Evolutionary conservation across 805 yeast species (phyloP).

Genomic region (Spathaspora gorwiae): DNA sequence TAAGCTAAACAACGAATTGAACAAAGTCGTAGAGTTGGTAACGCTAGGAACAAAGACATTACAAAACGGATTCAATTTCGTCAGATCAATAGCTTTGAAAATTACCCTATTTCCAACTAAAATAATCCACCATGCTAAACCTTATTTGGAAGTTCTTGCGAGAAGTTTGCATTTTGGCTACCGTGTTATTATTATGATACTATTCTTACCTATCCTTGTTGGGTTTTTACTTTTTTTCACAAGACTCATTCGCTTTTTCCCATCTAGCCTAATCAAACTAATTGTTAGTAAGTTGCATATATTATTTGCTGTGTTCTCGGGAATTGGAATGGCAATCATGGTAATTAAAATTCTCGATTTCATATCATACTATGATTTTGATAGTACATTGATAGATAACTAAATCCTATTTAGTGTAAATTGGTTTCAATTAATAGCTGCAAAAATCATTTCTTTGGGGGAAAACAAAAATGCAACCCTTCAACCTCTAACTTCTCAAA

Average conservation of each 20-base stretch:
- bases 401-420: no score
- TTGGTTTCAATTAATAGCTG: no score
- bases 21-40: background rate
- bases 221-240: background rate
- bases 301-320: background rate
- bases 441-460: no score
- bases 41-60: background rate
- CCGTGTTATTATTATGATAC: background rate
- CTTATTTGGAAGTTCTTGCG: background rate
- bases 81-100: background rate
- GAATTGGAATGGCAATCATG: background rate
- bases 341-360: background rate
- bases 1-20: conserved; percentile 1
- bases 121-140: background rate
- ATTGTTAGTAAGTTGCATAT: background rate
- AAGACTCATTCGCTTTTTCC: background rate
- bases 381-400: no score
- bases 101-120: background rate
- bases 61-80: background rate
- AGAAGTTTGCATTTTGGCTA: background rate
- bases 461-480: no score
- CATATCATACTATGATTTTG: no score
- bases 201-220: background rate
- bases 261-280: background rate
- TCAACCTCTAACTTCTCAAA: no score